These are phyloP conservation scores for Trametes sp. DNA, from an alignment of 1,284 basidiomycete species.

Conservation along the genomic window DNA sequence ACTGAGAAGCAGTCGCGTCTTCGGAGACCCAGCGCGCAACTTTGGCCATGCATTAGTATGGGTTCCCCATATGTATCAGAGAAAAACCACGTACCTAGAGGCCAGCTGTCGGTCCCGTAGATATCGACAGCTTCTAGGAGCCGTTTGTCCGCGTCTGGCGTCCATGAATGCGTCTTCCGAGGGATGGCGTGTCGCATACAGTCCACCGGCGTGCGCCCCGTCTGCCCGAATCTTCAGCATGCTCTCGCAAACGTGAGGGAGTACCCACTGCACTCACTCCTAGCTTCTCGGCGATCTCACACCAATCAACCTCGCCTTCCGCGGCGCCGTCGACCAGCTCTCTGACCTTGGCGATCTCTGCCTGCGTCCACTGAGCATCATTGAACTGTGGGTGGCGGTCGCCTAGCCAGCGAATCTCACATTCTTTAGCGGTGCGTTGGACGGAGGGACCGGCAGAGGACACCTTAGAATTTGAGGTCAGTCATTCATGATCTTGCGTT, in stretches of 20 bases:
- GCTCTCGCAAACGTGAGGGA: conserved; percentile 30
- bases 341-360: conserved; percentile 58
- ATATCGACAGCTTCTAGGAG: conserved; percentile 61
- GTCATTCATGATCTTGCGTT: too few relatives aligned
- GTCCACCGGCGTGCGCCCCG: conserved; percentile 71
- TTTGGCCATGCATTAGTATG: too few relatives aligned
- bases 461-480: conserved; percentile 34
- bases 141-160: conserved; percentile 56
- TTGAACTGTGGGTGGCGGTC: conserved; percentile 68
- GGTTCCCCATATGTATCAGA: too few relatives aligned
- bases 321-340: conserved; percentile 49
- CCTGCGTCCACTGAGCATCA: conserved; percentile 58
- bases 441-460: conserved; percentile 38
- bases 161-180: conserved; percentile 63
- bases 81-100: conserved; percentile 56
- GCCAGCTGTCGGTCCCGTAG: conserved; percentile 75
- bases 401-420: conserved; percentile 76
- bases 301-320: conserved; percentile 63
- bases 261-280: conserved; percentile 53
- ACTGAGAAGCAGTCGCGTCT: conserved; percentile 66
- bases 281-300: conserved; percentile 59
- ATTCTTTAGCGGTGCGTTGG: conserved; percentile 66
- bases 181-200: conserved; percentile 67
- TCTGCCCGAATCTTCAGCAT: conserved; percentile 49
- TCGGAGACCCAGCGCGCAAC: conserved; percentile 75